Evolutionary conservation across 2,329 filamentous ascomycete genomes (phyloP).

Genomic region (Myriosclerotinia curreyana): DNA sequence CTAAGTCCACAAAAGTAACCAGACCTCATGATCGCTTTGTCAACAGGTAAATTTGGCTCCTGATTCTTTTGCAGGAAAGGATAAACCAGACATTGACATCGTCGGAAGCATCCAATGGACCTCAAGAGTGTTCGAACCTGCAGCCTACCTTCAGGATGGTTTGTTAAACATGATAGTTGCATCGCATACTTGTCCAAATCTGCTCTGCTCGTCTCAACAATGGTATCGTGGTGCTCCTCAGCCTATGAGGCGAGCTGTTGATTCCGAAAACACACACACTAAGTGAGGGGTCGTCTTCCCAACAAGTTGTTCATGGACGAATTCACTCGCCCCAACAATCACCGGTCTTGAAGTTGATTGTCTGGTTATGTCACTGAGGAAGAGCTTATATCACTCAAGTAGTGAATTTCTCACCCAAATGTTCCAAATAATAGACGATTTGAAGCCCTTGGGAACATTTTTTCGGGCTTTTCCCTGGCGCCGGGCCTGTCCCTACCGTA

Average conservation of each 20-base stretch:
- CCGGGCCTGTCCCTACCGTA: too few relatives aligned
- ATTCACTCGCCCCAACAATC: constrained; percentile 97
- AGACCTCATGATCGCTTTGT: too few relatives aligned
- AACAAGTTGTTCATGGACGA: constrained; percentile 41
- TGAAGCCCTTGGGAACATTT: too few relatives aligned
- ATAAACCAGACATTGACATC: too few relatives aligned
- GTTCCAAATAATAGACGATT: too few relatives aligned
- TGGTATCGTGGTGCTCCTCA: constrained; percentile 64
- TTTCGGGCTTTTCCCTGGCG: too few relatives aligned
- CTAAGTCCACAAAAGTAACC: too few relatives aligned
- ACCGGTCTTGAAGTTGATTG: constrained; percentile 96
- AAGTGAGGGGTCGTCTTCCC: too few relatives aligned
- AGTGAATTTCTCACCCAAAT: constrained; percentile 51
- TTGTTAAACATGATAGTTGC: constrained; percentile 9
- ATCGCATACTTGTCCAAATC: constrained; percentile 13
- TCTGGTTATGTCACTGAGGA: constrained; percentile 98
- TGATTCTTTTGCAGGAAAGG: too few relatives aligned
- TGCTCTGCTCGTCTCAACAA: not conserved
- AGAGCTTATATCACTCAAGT: constrained; percentile 96
- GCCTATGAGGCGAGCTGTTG: constrained; percentile 72
- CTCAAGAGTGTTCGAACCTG: not conserved
- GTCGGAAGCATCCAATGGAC: too few relatives aligned
- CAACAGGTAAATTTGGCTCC: too few relatives aligned
- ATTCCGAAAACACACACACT: too few relatives aligned
- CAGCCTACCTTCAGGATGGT: constrained; percentile 1